Base-by-base conservation (phyloP, 192 early-diverging fungal genomes). In the Diversispora eburnea region DNA sequence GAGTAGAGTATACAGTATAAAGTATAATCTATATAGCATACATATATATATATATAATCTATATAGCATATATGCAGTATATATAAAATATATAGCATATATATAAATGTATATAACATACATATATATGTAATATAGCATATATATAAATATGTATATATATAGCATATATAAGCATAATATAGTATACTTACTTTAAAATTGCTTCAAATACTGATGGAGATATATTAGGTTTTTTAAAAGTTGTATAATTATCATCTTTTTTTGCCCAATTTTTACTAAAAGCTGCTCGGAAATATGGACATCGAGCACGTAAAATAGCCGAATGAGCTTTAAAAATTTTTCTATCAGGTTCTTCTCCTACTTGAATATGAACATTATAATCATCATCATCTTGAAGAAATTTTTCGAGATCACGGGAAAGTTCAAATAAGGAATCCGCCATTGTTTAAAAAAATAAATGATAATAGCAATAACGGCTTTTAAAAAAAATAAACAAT, bases 221-320 rank as follows among this genome's bases (percentile, higher is more conserved):
- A 13, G 47, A 54, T 54, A 69, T 69, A 69, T 55, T 69, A 5
- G 67, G 49, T 55, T 69, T 69, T 54, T 25, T 51, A 41, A 69
- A 69, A 19, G 54, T 33, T 69, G 33, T 69, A 39, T 25, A 17
- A 52, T 69, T 54, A 54, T 54, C 52, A 54, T 69, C 52, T 33
- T 54, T 69, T 41, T 13, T 51, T 41, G 39, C 67, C 67, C 67
- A 69, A 15, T 52, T 46, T 41, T 42, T 69, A 17, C 49, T 54
- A 4, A 69, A 55, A 45, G 67, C 67, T 22, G 33, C 33, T 4
- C 67, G 67, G 22, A 69, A 69, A 69, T 55, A 69, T 46, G 33
- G 33, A 55, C 49, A 69, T n/a, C 52, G 67, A 45, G 51, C 67
- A 3, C 67, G 67, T 69, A 69, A 55, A 69, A 69, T 51, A 54